These are phyloP conservation scores for Monosporascus sp. DNA, from an alignment of 2,329 filamentous ascomycete genomes.

Conservation along the genomic window DNA sequence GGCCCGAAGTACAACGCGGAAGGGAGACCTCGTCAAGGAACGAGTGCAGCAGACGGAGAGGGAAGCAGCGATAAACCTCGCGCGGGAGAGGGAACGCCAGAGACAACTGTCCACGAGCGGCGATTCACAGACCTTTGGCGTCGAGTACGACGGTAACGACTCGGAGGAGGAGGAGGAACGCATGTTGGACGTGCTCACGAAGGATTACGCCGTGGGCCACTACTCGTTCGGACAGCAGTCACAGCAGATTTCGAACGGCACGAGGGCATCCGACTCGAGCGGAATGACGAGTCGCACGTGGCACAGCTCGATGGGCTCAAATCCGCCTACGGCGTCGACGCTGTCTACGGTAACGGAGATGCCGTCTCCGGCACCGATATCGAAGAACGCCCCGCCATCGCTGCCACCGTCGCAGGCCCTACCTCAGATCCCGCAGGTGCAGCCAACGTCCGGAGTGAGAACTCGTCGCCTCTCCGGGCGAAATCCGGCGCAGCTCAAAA, in stretches of 20 bases:
- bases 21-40: slow-evolving; percentile 72
- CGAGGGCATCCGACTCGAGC: slow-evolving; percentile 78
- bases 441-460: slow-evolving; percentile 50
- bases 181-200: slow-evolving; percentile 81
- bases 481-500: slow-evolving; percentile 78
- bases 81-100: slow-evolving; percentile 54
- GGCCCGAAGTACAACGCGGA: slow-evolving; percentile 53
- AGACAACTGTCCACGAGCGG: slow-evolving; percentile 32
- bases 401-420: slow-evolving; percentile 47
- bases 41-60: slow-evolving; percentile 67
- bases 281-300: slow-evolving; percentile 71
- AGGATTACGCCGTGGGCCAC: slow-evolving; percentile 75
- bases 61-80: slow-evolving; percentile 58
- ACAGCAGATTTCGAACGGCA: slow-evolving; percentile 55
- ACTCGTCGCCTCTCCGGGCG: slow-evolving; percentile 76
- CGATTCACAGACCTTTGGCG: slow-evolving; percentile 43
- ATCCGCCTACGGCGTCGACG: slow-evolving; percentile 62
- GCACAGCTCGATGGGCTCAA: slow-evolving; percentile 73
- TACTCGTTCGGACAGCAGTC: slow-evolving; percentile 69
- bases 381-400: slow-evolving; percentile 26
- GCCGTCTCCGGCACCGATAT: slow-evolving; percentile 16
- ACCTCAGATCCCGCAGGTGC: slow-evolving; percentile 37
- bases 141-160: slow-evolving; percentile 59
- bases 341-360: slow-evolving; percentile 70
- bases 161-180: slow-evolving; percentile 71